Evolutionary conservation across 1,139 yeast species (phyloP), one percentile per base, ranked within the genome.

Genomic region (Saccharomyces pastorianus): DNA sequence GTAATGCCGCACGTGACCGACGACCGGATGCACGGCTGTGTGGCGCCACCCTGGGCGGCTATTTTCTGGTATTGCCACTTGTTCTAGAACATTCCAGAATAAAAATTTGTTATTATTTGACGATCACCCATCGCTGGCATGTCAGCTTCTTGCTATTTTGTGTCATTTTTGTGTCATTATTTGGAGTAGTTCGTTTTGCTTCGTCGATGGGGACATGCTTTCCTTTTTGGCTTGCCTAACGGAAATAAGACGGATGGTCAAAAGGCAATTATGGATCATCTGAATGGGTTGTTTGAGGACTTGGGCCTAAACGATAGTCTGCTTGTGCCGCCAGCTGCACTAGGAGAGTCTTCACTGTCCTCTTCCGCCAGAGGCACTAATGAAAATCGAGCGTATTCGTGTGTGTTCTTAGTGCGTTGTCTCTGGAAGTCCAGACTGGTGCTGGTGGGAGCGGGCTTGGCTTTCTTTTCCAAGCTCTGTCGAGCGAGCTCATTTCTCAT

Each of bases 321-420:
- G 32, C 51, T 23, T 41, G 2, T 31, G 7, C 28, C 28, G 50
- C 48, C 20, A 25, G 28, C 20, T 46, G 17, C 48, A 5, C 28
- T 11, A 0, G 38, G 8, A 32, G 8, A 6, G 3, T 32, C 38
- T 6, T 32, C 38, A 77, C 88, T 90, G 2, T 60, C 65, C 51
- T 62, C 66, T 52, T 62, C 67, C 23, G 51, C 44, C 13, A 61
- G 46, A 1, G 65, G 61, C 17, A 55, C 61, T 41, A 64, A 31
- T 7, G 53, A 32, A 8, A 57, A 55, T 14, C 53, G 50, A 3
- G 57, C 25, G 46, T 44, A 51, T 20, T 56, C 58, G 13, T 47
- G 14, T 7, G 55, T 54, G 50, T 29, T 58, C 51, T 54, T 49
- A 48, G n/a, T 47, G 9, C 53, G 46, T 27, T 51, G 47, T 41